Base-by-base conservation (phyloP, 1,284 basidiomycete genomes). In the Heliocybe sulcata region DNA sequence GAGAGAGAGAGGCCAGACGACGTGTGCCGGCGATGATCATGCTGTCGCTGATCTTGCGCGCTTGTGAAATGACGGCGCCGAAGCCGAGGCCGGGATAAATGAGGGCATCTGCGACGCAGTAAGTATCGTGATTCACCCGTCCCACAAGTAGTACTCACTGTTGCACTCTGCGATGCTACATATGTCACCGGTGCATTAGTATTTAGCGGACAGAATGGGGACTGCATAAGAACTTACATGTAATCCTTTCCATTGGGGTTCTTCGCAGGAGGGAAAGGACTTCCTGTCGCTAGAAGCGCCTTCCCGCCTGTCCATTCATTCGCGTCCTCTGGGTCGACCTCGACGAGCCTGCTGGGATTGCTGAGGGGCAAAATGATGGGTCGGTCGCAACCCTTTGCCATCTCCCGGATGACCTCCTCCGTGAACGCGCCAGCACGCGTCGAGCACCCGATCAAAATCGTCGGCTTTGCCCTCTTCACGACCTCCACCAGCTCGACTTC, bases 331-430 rank as follows among this genome's bases (percentile, higher is more conserved):
- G 90, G 91, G 57, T 83, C 78, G 1, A 88, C 87, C 67, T 93
- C 91, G 48, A 84, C 84, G 53, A 93, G 73, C 31, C 75, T 70
- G 59, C 85, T 92, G 3, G 91, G 92, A 69, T 94, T 94, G 52
- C 85, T 89, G 61, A 94, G 75, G 11, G 90, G 89, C 58, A 93
- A 76, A 60, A 94, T 90, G 65, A 93, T 87, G 0, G 91, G 90
- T 56, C 86, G 71, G 31, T 88, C 85, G 22, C 79, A 79, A 54
- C 77, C 72, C 59, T 79, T 76, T 26, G 79, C 76, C 89, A 93
- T 92, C 53, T 83, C 80, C 60, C 74, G 74, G 31, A 90, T 67
- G 45, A 94, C 75, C 53, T 87, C 82, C 69, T 93, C 84, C 31
- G 80, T 87, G 69, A 94, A 96, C n/a, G 86, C 89, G 1, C 89